These are phyloP conservation scores for Tylopilus sp. DNA, from an alignment of 1,284 basidiomycete species.

Conservation along the genomic window DNA sequence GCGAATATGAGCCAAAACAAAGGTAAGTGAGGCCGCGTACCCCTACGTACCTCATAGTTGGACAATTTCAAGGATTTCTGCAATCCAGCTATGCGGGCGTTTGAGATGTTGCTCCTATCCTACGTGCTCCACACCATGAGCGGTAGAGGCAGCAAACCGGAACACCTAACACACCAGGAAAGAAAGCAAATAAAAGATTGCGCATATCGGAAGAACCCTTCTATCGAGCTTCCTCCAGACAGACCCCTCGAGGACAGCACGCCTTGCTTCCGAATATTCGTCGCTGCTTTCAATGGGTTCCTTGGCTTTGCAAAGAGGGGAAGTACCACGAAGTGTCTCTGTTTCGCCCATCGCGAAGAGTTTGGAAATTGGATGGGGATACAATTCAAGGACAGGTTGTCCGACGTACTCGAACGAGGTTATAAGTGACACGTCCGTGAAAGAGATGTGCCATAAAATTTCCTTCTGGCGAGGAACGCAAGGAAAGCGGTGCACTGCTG, in stretches of 20 bases:
- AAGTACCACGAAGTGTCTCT: not conserved
- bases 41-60: slow-evolving; percentile 39
- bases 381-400: not conserved
- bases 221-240: slow-evolving; percentile 50
- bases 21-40: not conserved
- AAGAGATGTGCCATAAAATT: not conserved
- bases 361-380: not conserved
- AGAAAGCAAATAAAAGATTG: slow-evolving; percentile 49
- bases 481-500: too few relatives aligned
- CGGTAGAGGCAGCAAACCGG: not conserved
- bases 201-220: slow-evolving; percentile 45
- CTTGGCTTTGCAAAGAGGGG: slow-evolving; percentile 3
- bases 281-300: slow-evolving; percentile 8
- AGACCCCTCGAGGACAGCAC: slow-evolving; percentile 29
- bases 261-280: slow-evolving; percentile 17
- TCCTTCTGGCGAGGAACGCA: not conserved
- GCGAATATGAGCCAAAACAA: slow-evolving; percentile 1
- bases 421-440: not conserved
- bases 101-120: slow-evolving; percentile 50
- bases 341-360: slow-evolving; percentile 4
- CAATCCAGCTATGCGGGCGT: slow-evolving; percentile 58
- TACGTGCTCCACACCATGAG: slow-evolving; percentile 4
- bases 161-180: slow-evolving; percentile 41
- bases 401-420: not conserved
- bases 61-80: slow-evolving; percentile 51